Evolutionary conservation across 2,329 filamentous ascomycete species (phyloP).

Genomic region (Phialophora expanda): DNA sequence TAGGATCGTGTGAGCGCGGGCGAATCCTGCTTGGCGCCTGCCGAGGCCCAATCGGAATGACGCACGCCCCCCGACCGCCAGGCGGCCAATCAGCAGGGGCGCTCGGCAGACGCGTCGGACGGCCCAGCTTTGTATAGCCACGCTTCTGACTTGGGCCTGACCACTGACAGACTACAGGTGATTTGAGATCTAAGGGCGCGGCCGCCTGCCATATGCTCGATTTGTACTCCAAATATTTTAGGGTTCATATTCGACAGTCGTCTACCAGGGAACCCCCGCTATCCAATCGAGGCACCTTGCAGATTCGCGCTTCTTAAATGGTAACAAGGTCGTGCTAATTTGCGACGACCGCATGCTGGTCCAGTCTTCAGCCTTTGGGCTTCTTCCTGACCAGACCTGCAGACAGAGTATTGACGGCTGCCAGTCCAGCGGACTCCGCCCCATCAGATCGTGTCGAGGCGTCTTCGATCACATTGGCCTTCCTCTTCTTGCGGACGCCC

Average conservation of each 20-base stretch:
- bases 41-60: slow-evolving; percentile 24
- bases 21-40: slow-evolving; percentile 20
- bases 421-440: not conserved
- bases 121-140: slow-evolving; percentile 24
- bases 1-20: slow-evolving; percentile 7
- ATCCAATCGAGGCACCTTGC: slow-evolving; percentile 21
- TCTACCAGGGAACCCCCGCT: slow-evolving; percentile 4
- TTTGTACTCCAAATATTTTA: not conserved
- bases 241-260: not conserved
- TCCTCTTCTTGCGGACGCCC: slow-evolving; percentile 38
- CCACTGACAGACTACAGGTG: slow-evolving; percentile 9
- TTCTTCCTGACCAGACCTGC: slow-evolving; percentile 37
- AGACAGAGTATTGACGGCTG: slow-evolving; percentile 23
- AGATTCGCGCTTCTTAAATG: not conserved
- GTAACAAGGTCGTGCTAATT: not conserved
- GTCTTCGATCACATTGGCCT: slow-evolving; percentile 26
- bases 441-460: not conserved
- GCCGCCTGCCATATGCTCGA: slow-evolving; percentile 20
- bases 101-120: not conserved
- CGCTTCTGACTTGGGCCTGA: slow-evolving; percentile 7
- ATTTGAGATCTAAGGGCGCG: not conserved
- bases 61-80: slow-evolving; percentile 23
- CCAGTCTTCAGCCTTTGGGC: slow-evolving; percentile 27
- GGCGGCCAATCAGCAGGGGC: slow-evolving; percentile 20
- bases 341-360: not conserved